A percentile compares a stretch with the other conserved stretches of the same genome.
Evolutionary conservation across 495 filamentous ascomycete genomes (phyloP).

Genomic region (Penicillium coffeae): DNA sequence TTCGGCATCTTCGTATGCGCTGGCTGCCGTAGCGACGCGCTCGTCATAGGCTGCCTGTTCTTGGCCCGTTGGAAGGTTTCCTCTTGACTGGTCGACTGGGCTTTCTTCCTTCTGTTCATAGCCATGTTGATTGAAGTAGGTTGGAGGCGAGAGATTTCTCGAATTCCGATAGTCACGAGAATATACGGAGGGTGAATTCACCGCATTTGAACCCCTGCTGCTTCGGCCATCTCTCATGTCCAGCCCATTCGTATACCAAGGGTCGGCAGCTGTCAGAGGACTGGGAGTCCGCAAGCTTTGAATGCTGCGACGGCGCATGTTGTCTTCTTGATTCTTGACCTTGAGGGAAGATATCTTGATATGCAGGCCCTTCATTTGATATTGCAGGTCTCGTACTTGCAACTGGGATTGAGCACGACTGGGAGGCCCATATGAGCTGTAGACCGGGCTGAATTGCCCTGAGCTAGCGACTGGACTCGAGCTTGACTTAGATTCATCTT

Average conservation of each 20-base stretch:
- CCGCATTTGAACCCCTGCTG: constrained; percentile 21
- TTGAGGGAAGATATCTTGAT: constrained; percentile 85
- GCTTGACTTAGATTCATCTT: constrained; percentile 20
- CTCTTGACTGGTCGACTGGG: constrained; percentile 3
- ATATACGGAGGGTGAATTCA: constrained; percentile 19
- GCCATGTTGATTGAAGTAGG: constrained; percentile 3
- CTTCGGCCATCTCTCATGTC: constrained; percentile 31
- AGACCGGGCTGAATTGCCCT: constrained; percentile 35
- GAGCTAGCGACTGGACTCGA: constrained; percentile 6
- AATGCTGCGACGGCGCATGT: constrained; percentile 73
- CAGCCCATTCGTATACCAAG: constrained; percentile 62
- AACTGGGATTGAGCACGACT: constrained; percentile 50
- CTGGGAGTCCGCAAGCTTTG: constrained; percentile 82
- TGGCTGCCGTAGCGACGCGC: constrained; percentile 41
- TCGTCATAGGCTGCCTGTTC: constrained; percentile 23
- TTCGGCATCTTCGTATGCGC: constrained; percentile 58
- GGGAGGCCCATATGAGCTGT: constrained; percentile 34
- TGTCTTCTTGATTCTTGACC: constrained; percentile 78
- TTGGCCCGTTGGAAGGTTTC: background rate
- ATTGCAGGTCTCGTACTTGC: constrained; percentile 78
- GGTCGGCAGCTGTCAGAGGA: constrained; percentile 75
- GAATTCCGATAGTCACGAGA: constrained; percentile 7
- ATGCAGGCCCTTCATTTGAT: constrained; percentile 91
- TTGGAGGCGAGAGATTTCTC: background rate
- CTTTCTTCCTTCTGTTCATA: constrained; percentile 3